Evolutionary conservation across 192 early-diverging fungal genomes (phyloP).

Genomic region (Rhizoclosmatium globosum): DNA sequence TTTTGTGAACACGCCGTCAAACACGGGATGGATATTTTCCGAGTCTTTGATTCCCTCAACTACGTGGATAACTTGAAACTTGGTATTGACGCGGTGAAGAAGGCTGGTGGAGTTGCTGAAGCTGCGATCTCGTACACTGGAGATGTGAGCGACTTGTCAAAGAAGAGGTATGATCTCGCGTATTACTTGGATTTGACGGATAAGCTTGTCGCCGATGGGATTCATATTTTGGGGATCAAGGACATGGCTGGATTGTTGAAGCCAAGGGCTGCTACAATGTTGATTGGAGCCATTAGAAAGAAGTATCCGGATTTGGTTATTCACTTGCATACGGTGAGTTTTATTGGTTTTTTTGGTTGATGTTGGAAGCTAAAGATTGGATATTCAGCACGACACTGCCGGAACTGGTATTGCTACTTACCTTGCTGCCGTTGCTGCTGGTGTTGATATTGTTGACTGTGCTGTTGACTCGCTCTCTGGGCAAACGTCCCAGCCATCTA

Average conservation of each 20-base stretch:
- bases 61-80: slow-evolving; percentile 96
- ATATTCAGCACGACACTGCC: slow-evolving; percentile 90
- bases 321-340: slow-evolving; percentile 75
- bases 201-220: slow-evolving; percentile 87
- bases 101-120: slow-evolving; percentile 94
- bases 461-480: slow-evolving; percentile 96
- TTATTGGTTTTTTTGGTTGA: not conserved
- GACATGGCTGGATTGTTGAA: slow-evolving; percentile 98
- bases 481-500: slow-evolving; percentile 94
- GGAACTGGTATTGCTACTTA: slow-evolving; percentile 97
- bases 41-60: slow-evolving; percentile 98
- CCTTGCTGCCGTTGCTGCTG: slow-evolving; percentile 89
- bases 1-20: slow-evolving; percentile 89
- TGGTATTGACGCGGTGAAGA: slow-evolving; percentile 91
- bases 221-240: slow-evolving; percentile 84
- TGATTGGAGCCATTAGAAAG: slow-evolving; percentile 88
- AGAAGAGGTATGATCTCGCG: slow-evolving; percentile 85
- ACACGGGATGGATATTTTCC: slow-evolving; percentile 95
- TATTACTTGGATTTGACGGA: slow-evolving; percentile 94
- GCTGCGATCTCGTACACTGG: slow-evolving; percentile 89
- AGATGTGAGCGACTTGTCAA: slow-evolving; percentile 86
- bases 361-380: not conserved
- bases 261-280: slow-evolving; percentile 84
- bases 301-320: slow-evolving; percentile 91
- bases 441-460: slow-evolving; percentile 90